phyloP scores from a whole-genome alignment of 495 filamentous ascomycete genomes.

The Hyaloscypha hepaticicola region DNA sequence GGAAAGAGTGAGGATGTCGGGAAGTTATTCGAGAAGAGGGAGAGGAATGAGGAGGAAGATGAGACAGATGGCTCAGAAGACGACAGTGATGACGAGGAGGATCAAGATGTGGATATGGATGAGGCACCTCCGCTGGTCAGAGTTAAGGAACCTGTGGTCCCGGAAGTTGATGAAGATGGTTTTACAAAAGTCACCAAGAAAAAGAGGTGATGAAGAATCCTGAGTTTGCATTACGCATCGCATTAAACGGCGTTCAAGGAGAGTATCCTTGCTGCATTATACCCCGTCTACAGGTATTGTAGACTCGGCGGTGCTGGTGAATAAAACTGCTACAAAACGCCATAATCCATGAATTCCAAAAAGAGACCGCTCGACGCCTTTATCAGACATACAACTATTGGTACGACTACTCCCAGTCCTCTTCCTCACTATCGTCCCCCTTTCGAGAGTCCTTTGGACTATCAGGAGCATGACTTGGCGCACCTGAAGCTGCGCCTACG shows the following conservation, averaged over 20 bases:
- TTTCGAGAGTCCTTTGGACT: slow-evolving; percentile 69
- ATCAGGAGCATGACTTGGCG: slow-evolving; percentile 71
- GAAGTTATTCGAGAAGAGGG: slow-evolving; percentile 55
- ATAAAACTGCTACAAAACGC: slow-evolving; percentile 16
- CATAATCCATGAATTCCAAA: slow-evolving; percentile 10
- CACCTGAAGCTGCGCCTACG: slow-evolving; percentile 71
- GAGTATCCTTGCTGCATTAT: slow-evolving; percentile 29
- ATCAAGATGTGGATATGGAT: slow-evolving; percentile 71
- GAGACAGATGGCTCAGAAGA: slow-evolving; percentile 51
- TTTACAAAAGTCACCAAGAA: slow-evolving; percentile 86
- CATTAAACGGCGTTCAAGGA: slow-evolving; percentile 18
- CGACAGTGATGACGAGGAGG: slow-evolving; percentile 47
- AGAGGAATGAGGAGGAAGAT: slow-evolving; percentile 49
- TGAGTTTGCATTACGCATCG: slow-evolving; percentile 6
- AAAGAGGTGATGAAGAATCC: slow-evolving; percentile 46
- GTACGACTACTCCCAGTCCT: slow-evolving; percentile 76
- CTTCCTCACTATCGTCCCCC: slow-evolving; percentile 52
- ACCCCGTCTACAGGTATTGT: slow-evolving; percentile 16
- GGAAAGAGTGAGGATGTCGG: slow-evolving; percentile 48
- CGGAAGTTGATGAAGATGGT: slow-evolving; percentile 88
- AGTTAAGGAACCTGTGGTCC: slow-evolving; percentile 61
- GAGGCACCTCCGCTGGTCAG: slow-evolving; percentile 64
- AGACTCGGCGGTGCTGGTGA: slow-evolving; percentile 1
- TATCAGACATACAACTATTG: slow-evolving; percentile 2
- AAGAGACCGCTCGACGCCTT: slow-evolving; percentile 16